A percentile compares a stretch with the other conserved stretches of the same genome.
Evolutionary conservation across 164 flowering plant species (phyloP).

Genomic region (Buxus sempervirens): DNA sequence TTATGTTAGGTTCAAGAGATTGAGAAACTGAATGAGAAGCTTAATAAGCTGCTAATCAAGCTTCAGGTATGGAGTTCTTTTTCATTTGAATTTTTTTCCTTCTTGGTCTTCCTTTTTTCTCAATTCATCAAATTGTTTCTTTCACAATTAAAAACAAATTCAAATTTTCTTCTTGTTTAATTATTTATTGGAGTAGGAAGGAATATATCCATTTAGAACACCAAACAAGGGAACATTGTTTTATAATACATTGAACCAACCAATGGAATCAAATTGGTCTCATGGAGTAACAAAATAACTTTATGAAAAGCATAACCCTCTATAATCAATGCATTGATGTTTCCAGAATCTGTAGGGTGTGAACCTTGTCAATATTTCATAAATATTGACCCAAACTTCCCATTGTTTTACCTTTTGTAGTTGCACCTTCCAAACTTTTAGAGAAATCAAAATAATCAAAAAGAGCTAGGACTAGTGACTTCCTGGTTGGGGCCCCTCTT

Average conservation of each 20-base stretch:
- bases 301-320: no score
- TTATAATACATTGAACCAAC: background rate
- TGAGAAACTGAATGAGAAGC: constrained; percentile 21
- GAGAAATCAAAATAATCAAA: no score
- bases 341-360: no score
- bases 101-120: background rate
- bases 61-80: constrained; percentile 25
- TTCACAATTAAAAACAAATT: no score
- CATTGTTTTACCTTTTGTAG: no score
- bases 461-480: no score
- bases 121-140: background rate
- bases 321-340: no score
- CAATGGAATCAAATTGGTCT: background rate
- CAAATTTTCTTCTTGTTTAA: background rate
- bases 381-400: no score
- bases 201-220: background rate
- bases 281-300: background rate
- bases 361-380: no score
- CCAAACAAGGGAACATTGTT: background rate
- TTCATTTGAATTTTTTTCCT: background rate
- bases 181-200: background rate
- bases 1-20: constrained; percentile 14
- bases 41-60: constrained; percentile 18
- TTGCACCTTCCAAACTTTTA: no score
- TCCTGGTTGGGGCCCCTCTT: no score